Percentiles rank a stretch among this genome's conserved stretches.
These are phyloP conservation scores for Trichoderma sp. DNA, from an alignment of 2,329 filamentous ascomycete species.

Conservation along the genomic window DNA sequence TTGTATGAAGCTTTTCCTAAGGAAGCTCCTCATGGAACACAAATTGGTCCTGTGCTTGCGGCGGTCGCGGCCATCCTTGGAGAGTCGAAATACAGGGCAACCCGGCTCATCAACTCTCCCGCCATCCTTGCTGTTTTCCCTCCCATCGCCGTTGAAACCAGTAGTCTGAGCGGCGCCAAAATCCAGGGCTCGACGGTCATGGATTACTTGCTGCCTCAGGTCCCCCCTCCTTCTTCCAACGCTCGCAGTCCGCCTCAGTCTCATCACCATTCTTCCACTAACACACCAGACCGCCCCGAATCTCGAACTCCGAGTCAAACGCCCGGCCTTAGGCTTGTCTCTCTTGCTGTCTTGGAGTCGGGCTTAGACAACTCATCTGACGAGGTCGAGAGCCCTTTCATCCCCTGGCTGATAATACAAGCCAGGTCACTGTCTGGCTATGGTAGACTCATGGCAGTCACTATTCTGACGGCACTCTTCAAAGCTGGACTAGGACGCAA, in stretches of 20 bases:
- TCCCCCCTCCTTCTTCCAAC: constrained; percentile 52
- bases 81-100: constrained; percentile 76
- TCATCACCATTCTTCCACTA: constrained; percentile 32
- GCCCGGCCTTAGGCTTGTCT: constrained; percentile 35
- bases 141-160: constrained; percentile 49
- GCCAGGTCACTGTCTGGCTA: constrained; percentile 59
- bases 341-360: constrained; percentile 38
- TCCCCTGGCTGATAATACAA: constrained; percentile 72
- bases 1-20: constrained; percentile 60
- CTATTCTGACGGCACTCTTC: constrained; percentile 69
- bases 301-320: constrained; percentile 36
- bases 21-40: constrained; percentile 59
- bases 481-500: constrained; percentile 67
- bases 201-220: constrained; percentile 64
- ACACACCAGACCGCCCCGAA: constrained; percentile 32
- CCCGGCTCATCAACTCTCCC: constrained; percentile 68
- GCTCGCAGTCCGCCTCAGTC: constrained; percentile 34
- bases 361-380: constrained; percentile 47
- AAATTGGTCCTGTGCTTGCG: constrained; percentile 70
- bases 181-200: constrained; percentile 57
- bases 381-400: constrained; percentile 68
- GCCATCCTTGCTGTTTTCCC: constrained; percentile 71
- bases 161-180: constrained; percentile 36
- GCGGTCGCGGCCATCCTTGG: constrained; percentile 76
- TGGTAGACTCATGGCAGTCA: constrained; percentile 67